Base-by-base conservation (phyloP, 805 yeast species). In the Yamadazyma akitaensis region DNA sequence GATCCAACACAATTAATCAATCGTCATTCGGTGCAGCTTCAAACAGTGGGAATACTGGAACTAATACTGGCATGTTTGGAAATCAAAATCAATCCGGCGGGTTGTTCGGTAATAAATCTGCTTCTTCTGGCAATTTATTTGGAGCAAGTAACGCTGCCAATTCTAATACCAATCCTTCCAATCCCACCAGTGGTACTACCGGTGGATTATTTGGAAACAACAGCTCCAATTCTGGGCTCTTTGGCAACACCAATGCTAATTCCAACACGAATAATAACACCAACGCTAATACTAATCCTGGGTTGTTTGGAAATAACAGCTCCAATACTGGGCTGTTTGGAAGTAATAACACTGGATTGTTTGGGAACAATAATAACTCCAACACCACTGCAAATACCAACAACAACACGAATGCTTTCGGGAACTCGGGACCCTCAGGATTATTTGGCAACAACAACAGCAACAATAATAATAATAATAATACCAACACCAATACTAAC, bases 191-290 rank as follows among this genome's bases (percentile, higher is more conserved):
- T 13, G 32, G 58, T 12, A 39, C 54, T 25, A 64, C 62, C 11
- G 37, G 37, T 25, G 54, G 64, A n/a, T 35, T 57, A 11, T 57
- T 56, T 50, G 59, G 59, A 16, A 31, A 19, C 26, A 37, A 35
- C 17, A 24, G 11, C 32, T 13, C 41, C 41, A 40, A 37, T 5
- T 40, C 34, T 9, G 60, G 61, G 1, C 44, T 57, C 2, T 56
- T 57, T 46, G 59, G 60, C 3, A 57, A 51, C 36, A 50, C 40
- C 44, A 54, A 51, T 13, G 46, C 46, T 34, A 21, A 21, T 21
- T 21, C 24, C 7, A 33, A 18, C 28, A 55, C 54, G 24, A 21
- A 55, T 28, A 37, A 48, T 34, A 30, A 30, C 24, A 7, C 24
- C 7, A 21, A 58, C 24, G 24, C 24, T 21, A 21, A 58, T 11